phyloP scores from a whole-genome alignment of 805 yeast species.

The Pichia exigua region DNA sequence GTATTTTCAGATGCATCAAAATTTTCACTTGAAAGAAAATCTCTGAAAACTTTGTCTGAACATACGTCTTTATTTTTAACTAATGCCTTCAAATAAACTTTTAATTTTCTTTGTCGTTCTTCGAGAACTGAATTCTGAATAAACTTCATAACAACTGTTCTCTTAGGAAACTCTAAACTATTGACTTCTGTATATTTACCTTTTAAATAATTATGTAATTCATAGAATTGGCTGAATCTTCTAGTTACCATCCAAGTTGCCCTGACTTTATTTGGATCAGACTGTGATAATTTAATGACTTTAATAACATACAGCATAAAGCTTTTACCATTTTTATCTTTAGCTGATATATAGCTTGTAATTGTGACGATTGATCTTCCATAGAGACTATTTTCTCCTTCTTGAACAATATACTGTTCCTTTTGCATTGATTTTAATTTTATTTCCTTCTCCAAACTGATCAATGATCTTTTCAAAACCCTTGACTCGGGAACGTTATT shows the following conservation, averaged over 20 bases:
- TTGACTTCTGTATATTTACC: slow-evolving; percentile 43
- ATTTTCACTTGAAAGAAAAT: slow-evolving; percentile 68
- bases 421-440: slow-evolving; percentile 62
- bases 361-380: slow-evolving; percentile 53
- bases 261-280: slow-evolving; percentile 31
- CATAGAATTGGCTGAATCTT: slow-evolving; percentile 76
- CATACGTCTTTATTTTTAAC: slow-evolving; percentile 64
- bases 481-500: slow-evolving; percentile 64
- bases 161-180: slow-evolving; percentile 47
- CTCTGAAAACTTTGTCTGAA: slow-evolving; percentile 60
- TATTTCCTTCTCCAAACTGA: slow-evolving; percentile 65
- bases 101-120: slow-evolving; percentile 52
- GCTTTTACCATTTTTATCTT: slow-evolving; percentile 45
- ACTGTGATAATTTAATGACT: slow-evolving; percentile 44
- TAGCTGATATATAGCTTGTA: slow-evolving; percentile 47
- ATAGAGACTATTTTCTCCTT: slow-evolving; percentile 67
- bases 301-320: slow-evolving; percentile 69
- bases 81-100: slow-evolving; percentile 51
- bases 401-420: slow-evolving; percentile 79
- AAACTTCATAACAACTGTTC: slow-evolving; percentile 62
- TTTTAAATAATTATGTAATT: slow-evolving; percentile 58
- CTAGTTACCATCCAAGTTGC: slow-evolving; percentile 91
- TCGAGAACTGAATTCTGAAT: slow-evolving; percentile 60
- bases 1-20: slow-evolving; percentile 28
- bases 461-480: slow-evolving; percentile 58